These are phyloP conservation scores for bread wheat (Triticum aestivum) DNA, from an alignment of 176 grass and related monocot genomes.

Conservation along the genomic window IWGSC_CS_RefSeq_v2.1 NC_057806.1:454904909-454905408, in stretches of 20 bases:
- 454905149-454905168: slow-evolving; percentile 7
- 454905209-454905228: not conserved
- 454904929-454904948: slow-evolving; percentile 62
- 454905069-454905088: slow-evolving; percentile 8
- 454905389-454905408: slow-evolving; percentile 15
- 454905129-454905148: slow-evolving; percentile 21
- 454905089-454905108: slow-evolving; percentile 1
- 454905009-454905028: slow-evolving; percentile 38
- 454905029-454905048: not conserved
- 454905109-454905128: not conserved
- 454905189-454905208: not conserved
- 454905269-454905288: slow-evolving; percentile 2
- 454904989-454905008: slow-evolving; percentile 34
- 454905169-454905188: slow-evolving; percentile 22
- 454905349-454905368: slow-evolving; percentile 5
- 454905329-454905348: not conserved
- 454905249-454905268: not conserved
- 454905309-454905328: not conserved
- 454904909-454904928: slow-evolving; percentile 79
- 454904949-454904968: slow-evolving; percentile 40
- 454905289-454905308: not conserved
- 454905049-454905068: not conserved
- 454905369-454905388: slow-evolving; percentile 9
- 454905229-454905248: slow-evolving; percentile 16
- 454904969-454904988: slow-evolving; percentile 50